These are phyloP conservation scores for Gossypium davidsonii DNA, from an alignment of 441 rosid species.

Conservation along the genomic window DNA sequence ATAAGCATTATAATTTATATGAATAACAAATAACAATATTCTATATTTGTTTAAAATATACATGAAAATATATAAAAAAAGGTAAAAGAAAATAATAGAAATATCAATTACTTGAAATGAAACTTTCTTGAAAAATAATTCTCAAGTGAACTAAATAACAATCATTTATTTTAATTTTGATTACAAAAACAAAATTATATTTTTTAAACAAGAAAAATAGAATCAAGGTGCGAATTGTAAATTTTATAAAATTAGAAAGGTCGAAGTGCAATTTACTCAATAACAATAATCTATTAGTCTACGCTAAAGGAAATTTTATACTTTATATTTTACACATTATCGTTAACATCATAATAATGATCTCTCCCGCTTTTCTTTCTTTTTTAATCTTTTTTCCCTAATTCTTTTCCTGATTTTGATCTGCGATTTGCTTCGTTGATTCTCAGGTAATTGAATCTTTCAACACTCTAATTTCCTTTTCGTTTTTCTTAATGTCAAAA, in stretches of 20 bases:
- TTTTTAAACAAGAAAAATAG: neutral
- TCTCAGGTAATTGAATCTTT: slow-evolving; percentile 12
- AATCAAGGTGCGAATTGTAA: neutral
- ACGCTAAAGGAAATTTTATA: neutral
- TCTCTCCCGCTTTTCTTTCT: slow-evolving; percentile 1
- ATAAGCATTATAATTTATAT: too few species aligned
- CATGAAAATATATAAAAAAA: neutral
- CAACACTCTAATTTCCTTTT: neutral
- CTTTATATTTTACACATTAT: neutral
- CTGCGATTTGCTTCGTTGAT: slow-evolving; percentile 9
- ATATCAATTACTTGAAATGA: neutral
- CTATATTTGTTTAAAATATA: neutral
- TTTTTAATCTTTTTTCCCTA: neutral
- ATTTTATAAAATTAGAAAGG: neutral
- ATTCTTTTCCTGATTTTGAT: slow-evolving; percentile 2
- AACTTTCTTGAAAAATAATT: too few species aligned
- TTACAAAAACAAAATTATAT: neutral
- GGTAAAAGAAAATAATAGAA: neutral
- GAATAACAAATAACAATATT: neutral
- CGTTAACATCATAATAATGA: neutral
- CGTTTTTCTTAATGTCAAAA: neutral
- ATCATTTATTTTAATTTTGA: too few species aligned
- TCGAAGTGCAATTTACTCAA: neutral
- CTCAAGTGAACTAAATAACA: too few species aligned
- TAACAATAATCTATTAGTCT: neutral